Conservation (phyloP, 1,284 basidiomycete genomes). For the Chalciporus piperatoides region DNA sequence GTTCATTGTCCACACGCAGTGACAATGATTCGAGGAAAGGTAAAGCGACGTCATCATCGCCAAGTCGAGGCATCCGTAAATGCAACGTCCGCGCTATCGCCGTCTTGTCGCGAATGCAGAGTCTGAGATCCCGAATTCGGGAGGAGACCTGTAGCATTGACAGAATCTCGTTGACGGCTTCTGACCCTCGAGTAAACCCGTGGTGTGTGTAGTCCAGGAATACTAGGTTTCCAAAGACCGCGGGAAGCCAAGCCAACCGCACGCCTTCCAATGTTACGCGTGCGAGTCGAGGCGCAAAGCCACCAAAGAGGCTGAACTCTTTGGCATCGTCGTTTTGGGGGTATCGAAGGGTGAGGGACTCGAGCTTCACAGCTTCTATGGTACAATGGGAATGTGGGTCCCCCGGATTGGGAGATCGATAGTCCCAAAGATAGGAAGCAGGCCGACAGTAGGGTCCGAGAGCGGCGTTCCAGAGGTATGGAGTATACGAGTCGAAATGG, state of each 20-base stretch:
- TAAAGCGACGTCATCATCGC: conserved; percentile 29
- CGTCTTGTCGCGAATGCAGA: conserved; percentile 37
- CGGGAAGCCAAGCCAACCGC: conserved; percentile 56
- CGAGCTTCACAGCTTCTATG: conserved; percentile 41
- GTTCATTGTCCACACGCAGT: conserved; percentile 41
- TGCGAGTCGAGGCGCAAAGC: conserved; percentile 53
- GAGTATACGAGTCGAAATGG: conserved; percentile 50
- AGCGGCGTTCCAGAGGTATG: conserved; percentile 62
- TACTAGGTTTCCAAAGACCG: conserved; percentile 55
- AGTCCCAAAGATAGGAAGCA: conserved; percentile 24
- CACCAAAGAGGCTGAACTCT: conserved; percentile 61
- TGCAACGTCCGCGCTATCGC: conserved; percentile 17
- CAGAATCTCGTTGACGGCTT: conserved; percentile 46
- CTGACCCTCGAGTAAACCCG: conserved; percentile 45
- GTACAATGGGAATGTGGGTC: conserved; percentile 6
- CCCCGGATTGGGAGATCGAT: conserved; percentile 14
- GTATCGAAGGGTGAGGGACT: conserved; percentile 56
- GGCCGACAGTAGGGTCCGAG: conserved; percentile 46
- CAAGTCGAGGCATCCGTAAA: conserved; percentile 12
- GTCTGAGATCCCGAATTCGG: conserved; percentile 41
- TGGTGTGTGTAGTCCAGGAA: conserved; percentile 63
- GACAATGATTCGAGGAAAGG: conserved; percentile 41
- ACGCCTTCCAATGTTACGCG: conserved; percentile 58
- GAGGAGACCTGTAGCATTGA: conserved; percentile 46
- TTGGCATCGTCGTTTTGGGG: conserved; percentile 63